Base-by-base conservation (phyloP, 2,329 filamentous ascomycete species). In the Xylaria sp. region DNA sequence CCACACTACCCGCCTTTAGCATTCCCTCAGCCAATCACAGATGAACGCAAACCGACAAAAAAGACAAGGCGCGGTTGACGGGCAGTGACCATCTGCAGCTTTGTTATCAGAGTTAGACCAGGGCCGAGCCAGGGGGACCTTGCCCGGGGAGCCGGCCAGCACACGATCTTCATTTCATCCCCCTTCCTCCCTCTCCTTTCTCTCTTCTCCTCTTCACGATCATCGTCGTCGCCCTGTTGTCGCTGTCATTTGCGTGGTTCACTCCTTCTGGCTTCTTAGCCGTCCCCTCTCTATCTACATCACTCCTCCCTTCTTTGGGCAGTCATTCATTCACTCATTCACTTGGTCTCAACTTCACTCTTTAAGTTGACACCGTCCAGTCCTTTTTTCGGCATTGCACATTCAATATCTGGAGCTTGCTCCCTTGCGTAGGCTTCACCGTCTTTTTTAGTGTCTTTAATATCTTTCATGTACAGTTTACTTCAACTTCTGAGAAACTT, bases 341-440 rank as follows among this genome's bases (percentile, higher is more conserved):
- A 38, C 33, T 36, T 63, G 81, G 79, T 77, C 73, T 80, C 81
- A 80, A 77, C 80, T 81, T 81, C 81, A 81, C 77, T 83, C 82
- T 78, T 81, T 82, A 76, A 81, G 79, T 80, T 81, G 79, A 77
- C 74, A 73, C 81, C 78, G 80, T 83, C 81, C 82, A 72, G 74
- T 84, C 81, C 72, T 83, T 83, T 78, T 73, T 75, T 71, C 72
- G 74, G 75, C 69, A 72, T 73, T 71, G 57, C 50, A 20, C 72
- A 72, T 74, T 74, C 74, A 73, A 75, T 74, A 65, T 64, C 61
- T 59, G 63, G 68, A 73, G 75, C 65, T 65, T 71, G 68, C 71
- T 73, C 75, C 73, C 75, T 76, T 74, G 68, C 72, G 76, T 76
- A 73, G 29, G 70, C 66, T 56, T 29, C 58, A 47, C 67, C 61